Percentiles rank a stretch among this genome's conserved stretches.
Evolutionary conservation across 352 stramenopile species (phyloP).

Genomic region (Globisporangium perplexum): DNA sequence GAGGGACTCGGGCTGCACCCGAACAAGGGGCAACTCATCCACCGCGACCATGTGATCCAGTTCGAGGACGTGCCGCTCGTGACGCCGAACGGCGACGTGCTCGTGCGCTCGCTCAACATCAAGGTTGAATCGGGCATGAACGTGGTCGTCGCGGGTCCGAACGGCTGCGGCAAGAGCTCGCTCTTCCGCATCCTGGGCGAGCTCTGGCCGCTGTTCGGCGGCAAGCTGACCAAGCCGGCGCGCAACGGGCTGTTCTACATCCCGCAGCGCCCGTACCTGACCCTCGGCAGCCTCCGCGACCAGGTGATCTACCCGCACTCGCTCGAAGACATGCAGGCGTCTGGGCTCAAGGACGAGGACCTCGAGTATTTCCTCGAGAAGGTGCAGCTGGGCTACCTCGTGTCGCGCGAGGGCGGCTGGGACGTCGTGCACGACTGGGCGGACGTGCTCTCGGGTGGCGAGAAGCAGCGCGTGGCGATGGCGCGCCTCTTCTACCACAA

Average conservation of each 20-base stretch:
- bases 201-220: conserved; percentile 82
- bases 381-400: conserved; percentile 75
- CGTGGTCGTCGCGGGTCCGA: conserved; percentile 79
- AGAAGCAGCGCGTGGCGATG: conserved; percentile 91
- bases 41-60: conserved; percentile 75
- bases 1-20: conserved; percentile 47
- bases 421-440: conserved; percentile 84
- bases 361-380: conserved; percentile 69
- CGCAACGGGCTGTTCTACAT: conserved; percentile 89
- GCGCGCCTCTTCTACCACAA: conserved; percentile 88
- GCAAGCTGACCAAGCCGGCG: conserved; percentile 69
- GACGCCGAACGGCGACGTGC: conserved; percentile 85
- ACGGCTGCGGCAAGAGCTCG: conserved; percentile 85
- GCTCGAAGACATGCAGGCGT: conserved; percentile 51
- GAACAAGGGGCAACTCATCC: conserved; percentile 50
- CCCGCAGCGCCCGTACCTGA: conserved; percentile 85
- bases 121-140: conserved; percentile 88
- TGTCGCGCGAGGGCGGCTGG: conserved; percentile 69
- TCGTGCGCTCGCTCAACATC: conserved; percentile 74
- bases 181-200: conserved; percentile 86
- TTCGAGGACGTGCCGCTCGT: conserved; percentile 87
- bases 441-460: conserved; percentile 82
- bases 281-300: conserved; percentile 79
- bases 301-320: conserved; percentile 89
- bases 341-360: conserved; percentile 49